phyloP scores from a whole-genome alignment of 306 rosid species.

The Quercus robur region DNA sequence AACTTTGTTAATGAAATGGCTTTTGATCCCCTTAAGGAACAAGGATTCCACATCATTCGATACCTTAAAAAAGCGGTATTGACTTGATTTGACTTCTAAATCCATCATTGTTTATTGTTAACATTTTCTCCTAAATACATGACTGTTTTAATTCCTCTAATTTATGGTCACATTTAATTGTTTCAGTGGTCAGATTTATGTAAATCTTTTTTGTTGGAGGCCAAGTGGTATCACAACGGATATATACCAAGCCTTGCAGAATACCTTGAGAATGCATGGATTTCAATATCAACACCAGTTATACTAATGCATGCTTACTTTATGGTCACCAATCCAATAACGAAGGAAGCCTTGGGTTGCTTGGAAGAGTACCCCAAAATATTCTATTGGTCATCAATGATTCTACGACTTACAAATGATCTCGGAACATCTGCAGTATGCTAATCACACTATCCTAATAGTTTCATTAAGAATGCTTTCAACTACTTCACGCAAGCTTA shows the following conservation, averaged over 20 bases:
- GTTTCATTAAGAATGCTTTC: not conserved
- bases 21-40: not conserved
- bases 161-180: not conserved
- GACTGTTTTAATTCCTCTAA: not conserved
- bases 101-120: too few relatives aligned
- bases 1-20: constrained; percentile 12
- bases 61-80: constrained; percentile 8
- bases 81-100: not conserved
- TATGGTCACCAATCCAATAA: not conserved
- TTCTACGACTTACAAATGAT: constrained; percentile 24
- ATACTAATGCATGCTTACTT: constrained; percentile 9
- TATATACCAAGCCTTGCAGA: constrained; percentile 21
- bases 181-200: constrained; percentile 30
- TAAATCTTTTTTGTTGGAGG: constrained; percentile 8
- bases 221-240: constrained; percentile 22
- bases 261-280: constrained; percentile 30
- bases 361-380: constrained; percentile 9
- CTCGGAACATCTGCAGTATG: constrained; percentile 22
- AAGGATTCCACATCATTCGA: not conserved
- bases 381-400: not conserved
- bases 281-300: constrained; percentile 11
- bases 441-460: not conserved
- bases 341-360: constrained; percentile 6
- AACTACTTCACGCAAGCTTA: not conserved
- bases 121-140: too few relatives aligned